A percentile compares a stretch with the other conserved stretches of the same genome.
Evolutionary conservation across 768 basidiomycete species (phyloP).

Genomic region (Trametes sanguinea): DNA sequence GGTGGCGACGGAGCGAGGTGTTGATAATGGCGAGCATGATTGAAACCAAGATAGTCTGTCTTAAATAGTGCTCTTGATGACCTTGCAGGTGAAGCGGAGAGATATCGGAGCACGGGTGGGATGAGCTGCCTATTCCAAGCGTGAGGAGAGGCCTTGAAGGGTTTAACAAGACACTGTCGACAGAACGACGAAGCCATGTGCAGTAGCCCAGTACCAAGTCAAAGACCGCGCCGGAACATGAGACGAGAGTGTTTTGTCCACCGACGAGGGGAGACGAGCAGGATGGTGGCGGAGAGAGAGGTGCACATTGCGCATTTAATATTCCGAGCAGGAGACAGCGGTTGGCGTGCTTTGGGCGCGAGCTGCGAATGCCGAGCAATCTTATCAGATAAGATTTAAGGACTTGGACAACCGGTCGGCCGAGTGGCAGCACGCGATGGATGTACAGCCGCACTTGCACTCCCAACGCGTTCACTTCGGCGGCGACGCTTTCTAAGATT

Average conservation of each 20-base stretch:
- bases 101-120: background rate
- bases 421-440: too few species aligned
- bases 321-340: constrained; percentile 6
- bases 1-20: constrained; percentile 8
- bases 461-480: too few species aligned
- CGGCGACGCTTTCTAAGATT: too few species aligned
- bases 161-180: constrained; percentile 9
- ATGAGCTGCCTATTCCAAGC: background rate
- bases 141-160: background rate
- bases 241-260: background rate
- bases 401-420: too few species aligned
- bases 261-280: background rate
- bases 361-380: background rate
- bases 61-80: too few species aligned
- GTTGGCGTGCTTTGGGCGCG: constrained; percentile 11
- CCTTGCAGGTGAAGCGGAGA: background rate
- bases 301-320: background rate
- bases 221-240: too few species aligned
- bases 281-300: background rate
- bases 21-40: background rate
- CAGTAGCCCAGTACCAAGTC: background rate
- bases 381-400: constrained; percentile 13
- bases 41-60: background rate
- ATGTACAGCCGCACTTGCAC: too few species aligned
- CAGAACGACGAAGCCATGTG: constrained; percentile 6